phyloP scores from a whole-genome alignment of 2,329 filamentous ascomycete species.

The Penicillium sp. region DNA sequence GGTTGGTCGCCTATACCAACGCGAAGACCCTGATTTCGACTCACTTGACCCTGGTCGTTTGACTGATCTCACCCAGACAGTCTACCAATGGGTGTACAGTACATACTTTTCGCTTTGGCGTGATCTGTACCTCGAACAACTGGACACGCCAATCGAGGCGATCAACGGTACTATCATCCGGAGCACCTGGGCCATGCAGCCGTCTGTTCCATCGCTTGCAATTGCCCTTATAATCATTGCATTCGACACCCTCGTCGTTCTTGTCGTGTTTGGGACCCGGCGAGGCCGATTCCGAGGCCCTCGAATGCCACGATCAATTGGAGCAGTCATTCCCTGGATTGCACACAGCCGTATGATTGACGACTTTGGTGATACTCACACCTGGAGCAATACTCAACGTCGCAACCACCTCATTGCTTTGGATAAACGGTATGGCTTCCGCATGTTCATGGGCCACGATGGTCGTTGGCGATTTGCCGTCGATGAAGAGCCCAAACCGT shows the following conservation, averaged over 20 bases:
- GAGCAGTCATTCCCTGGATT: constrained; percentile 39
- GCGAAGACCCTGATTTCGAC: constrained; percentile 28
- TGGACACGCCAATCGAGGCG: constrained; percentile 23
- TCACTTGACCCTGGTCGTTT: constrained; percentile 27
- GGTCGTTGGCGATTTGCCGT: constrained; percentile 38
- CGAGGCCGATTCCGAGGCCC: constrained; percentile 38
- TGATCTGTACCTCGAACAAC: constrained; percentile 34
- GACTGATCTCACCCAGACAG: constrained; percentile 30
- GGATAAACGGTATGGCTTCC: constrained; percentile 38
- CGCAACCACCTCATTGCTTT: constrained; percentile 30
- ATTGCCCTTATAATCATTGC: constrained; percentile 35
- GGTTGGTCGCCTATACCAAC: constrained; percentile 37
- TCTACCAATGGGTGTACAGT: constrained; percentile 42
- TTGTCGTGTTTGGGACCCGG: constrained; percentile 38
- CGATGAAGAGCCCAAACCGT: constrained; percentile 31
- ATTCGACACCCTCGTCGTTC: constrained; percentile 36
- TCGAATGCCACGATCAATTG: constrained; percentile 39
- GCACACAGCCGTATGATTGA: constrained; percentile 38
- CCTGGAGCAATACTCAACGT: constrained; percentile 33
- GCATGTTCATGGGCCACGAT: constrained; percentile 35
- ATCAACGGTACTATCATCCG: constrained; percentile 32
- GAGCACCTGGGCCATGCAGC: constrained; percentile 37
- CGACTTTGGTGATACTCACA: constrained; percentile 36
- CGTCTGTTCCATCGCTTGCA: constrained; percentile 33
- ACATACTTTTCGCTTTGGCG: constrained; percentile 43